Percentiles rank a stretch among this genome's conserved stretches.
These are phyloP conservation scores for Crucibulum parvulum DNA, from an alignment of 1,284 basidiomycete genomes.

Conservation along the genomic window DNA sequence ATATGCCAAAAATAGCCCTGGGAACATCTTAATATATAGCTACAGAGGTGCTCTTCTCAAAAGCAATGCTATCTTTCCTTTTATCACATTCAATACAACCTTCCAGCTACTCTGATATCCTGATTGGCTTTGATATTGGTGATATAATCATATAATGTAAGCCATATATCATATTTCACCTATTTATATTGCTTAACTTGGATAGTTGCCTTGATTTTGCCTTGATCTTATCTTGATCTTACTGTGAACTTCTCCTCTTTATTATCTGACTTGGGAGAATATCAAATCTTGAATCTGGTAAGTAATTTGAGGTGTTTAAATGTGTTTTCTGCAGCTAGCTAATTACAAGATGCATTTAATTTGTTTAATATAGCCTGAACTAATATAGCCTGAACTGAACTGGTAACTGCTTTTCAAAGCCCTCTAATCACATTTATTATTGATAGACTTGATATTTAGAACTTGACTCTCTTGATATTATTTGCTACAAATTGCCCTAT, in stretches of 20 bases:
- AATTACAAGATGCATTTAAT: no score
- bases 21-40: neutral
- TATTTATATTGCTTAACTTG: neutral
- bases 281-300: neutral
- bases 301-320: neutral
- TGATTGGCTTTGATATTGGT: neutral
- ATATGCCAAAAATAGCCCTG: neutral
- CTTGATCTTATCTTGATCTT: no score
- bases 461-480: no score
- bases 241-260: no score
- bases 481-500: no score
- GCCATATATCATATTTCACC: neutral
- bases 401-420: no score
- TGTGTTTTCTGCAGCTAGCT: no score
- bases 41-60: neutral
- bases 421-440: no score
- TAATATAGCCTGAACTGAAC: no score
- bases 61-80: neutral
- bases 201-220: neutral
- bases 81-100: neutral
- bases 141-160: neutral
- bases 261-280: neutral
- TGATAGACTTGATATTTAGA: no score
- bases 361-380: no score
- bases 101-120: neutral